phyloP scores from a whole-genome alignment of 768 basidiomycete species.

The Phanerochaete sordida region DNA sequence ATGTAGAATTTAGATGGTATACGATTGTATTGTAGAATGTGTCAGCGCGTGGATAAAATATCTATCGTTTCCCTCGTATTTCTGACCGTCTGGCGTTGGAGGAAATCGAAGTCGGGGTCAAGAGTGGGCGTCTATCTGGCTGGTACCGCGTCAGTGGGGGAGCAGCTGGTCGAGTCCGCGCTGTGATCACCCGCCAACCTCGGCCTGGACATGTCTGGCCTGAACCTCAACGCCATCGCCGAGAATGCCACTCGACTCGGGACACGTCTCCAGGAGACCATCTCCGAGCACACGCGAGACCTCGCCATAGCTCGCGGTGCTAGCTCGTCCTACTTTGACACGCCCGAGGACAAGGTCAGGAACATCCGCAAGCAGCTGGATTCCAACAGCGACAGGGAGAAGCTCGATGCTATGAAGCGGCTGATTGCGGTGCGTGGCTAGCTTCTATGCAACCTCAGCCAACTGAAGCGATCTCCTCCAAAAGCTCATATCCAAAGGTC shows the following conservation, averaged over 20 bases:
- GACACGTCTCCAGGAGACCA: constrained; percentile 77
- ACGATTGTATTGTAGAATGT: not conserved
- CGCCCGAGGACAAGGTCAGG: constrained; percentile 75
- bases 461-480: constrained; percentile 4
- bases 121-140: no score
- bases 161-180: no score
- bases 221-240: constrained; percentile 44
- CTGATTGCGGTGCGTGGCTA: constrained; percentile 76
- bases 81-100: no score
- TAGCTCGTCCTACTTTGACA: constrained; percentile 60
- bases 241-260: constrained; percentile 85
- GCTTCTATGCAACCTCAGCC: not conserved
- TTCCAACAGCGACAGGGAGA: constrained; percentile 83
- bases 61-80: no score
- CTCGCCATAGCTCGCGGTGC: constrained; percentile 54
- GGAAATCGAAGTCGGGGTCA: no score
- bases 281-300: constrained; percentile 79
- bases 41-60: not conserved
- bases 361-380: constrained; percentile 87
- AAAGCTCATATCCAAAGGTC: constrained; percentile 89
- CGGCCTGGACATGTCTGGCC: constrained; percentile 17
- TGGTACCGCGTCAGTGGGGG: no score
- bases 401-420: constrained; percentile 92
- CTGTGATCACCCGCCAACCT: not conserved
- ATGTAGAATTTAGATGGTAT: not conserved